Conservation (phyloP, 2,329 filamentous ascomycete genomes). For the Ophiognomonia clavigignenti-juglandacearum region DNA sequence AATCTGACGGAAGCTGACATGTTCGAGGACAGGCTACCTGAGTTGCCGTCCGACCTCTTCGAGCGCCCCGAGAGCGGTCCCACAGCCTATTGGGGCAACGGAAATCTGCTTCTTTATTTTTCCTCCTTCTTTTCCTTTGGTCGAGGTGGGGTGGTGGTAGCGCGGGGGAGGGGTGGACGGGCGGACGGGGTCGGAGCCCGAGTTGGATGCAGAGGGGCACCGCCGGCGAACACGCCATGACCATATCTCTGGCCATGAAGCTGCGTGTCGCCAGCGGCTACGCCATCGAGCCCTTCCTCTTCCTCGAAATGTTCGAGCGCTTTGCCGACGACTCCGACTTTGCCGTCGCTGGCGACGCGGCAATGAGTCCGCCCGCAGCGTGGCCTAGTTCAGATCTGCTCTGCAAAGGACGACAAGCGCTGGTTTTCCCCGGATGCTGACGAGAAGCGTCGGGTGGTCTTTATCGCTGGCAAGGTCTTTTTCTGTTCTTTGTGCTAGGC, state of each 20-base stretch:
- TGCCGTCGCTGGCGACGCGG: conserved; percentile 17
- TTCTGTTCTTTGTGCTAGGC: no score
- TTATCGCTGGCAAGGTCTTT: no score
- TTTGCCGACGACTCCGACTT: conserved; percentile 10
- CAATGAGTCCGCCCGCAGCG: conserved; percentile 1
- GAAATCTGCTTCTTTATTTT: conserved; percentile 24
- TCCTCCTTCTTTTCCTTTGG: no score
- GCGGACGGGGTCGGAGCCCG: no score
- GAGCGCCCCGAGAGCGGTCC: neutral
- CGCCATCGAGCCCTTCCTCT: no score
- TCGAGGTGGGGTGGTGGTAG: no score
- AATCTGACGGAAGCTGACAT: conserved; percentile 12
- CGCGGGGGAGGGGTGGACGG: no score
- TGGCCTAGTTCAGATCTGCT: neutral
- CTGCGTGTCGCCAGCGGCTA: no score
- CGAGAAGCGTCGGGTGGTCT: conserved; percentile 31
- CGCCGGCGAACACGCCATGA: no score
- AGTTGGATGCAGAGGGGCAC: no score
- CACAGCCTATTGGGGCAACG: conserved; percentile 32
- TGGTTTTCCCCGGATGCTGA: conserved; percentile 25
- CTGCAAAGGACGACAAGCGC: conserved; percentile 12
- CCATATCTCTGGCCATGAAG: no score
- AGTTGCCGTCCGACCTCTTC: neutral
- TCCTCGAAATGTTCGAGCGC: neutral
- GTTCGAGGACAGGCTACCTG: neutral